These are phyloP conservation scores for Leptomonas pyrrhocoris DNA, from an alignment of 208 protist genomes.

Conservation along the genomic window DNA sequence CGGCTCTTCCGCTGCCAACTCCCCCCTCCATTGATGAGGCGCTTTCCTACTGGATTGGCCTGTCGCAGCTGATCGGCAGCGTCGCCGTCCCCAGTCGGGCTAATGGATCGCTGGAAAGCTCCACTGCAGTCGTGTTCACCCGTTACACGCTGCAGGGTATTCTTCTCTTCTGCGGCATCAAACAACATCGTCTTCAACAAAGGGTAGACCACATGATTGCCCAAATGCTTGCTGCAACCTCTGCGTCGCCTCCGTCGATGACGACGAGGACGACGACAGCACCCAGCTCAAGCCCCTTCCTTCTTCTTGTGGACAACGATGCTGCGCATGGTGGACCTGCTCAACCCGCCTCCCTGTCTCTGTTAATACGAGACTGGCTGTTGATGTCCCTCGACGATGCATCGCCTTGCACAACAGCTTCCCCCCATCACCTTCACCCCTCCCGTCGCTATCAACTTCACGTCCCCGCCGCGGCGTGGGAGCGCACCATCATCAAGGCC, in stretches of 20 bases:
- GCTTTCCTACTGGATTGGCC: slow-evolving; percentile 26
- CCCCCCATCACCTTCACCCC: not conserved
- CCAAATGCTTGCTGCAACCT: slow-evolving; percentile 29
- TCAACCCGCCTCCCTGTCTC: slow-evolving; percentile 3
- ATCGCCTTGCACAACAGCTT: not conserved
- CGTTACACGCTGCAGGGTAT: slow-evolving; percentile 23
- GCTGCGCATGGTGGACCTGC: not conserved
- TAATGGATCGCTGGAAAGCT: not conserved
- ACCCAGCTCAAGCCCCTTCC: too few relatives aligned
- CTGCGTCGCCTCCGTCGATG: slow-evolving; percentile 6
- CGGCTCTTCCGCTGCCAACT: not conserved
- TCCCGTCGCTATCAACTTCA: slow-evolving; percentile 13
- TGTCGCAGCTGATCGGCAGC: slow-evolving; percentile 20
- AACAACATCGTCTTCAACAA: slow-evolving; percentile 45
- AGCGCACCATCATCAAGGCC: slow-evolving; percentile 12
- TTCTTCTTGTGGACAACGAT: not conserved
- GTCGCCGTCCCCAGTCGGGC: not conserved
- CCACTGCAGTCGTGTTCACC: slow-evolving; percentile 2
- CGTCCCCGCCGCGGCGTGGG: slow-evolving; percentile 11
- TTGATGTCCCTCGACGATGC: not conserved
- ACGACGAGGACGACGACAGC: too few relatives aligned
- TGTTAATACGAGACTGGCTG: slow-evolving; percentile 26
- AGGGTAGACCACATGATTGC: slow-evolving; percentile 35
- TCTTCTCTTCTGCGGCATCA: slow-evolving; percentile 55
- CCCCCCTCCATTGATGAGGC: slow-evolving; percentile 12